These are phyloP conservation scores for Coemansia aciculifera DNA, from an alignment of 192 early-diverging fungal genomes.

Conservation along the genomic window DNA sequence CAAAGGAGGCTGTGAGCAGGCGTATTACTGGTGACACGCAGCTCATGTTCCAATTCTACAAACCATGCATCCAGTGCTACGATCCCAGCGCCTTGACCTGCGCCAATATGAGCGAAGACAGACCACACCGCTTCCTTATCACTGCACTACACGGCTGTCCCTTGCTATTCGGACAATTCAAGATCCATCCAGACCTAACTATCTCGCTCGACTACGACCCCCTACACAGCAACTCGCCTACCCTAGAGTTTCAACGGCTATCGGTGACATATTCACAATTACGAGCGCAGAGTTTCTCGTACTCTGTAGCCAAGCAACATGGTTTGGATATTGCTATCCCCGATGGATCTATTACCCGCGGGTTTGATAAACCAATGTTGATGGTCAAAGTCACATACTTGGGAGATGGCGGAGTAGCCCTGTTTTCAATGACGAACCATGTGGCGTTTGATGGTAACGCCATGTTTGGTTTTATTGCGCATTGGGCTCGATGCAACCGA, in stretches of 20 bases:
- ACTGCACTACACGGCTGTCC: constrained; percentile 34
- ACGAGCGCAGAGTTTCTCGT: constrained; percentile 18
- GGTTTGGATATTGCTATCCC: constrained; percentile 31
- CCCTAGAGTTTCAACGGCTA: constrained; percentile 23
- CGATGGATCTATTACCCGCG: constrained; percentile 19
- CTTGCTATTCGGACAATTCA: constrained; percentile 26
- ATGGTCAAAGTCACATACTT: constrained; percentile 46
- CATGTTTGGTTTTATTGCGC: constrained; percentile 40
- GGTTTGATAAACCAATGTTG: constrained; percentile 29
- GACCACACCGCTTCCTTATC: constrained; percentile 13
- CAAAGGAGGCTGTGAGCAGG: constrained; percentile 2
- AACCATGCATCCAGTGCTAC: constrained; percentile 45
- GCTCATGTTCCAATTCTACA: constrained; percentile 57
- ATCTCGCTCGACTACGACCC: constrained; percentile 31
- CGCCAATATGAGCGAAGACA: constrained; percentile 11
- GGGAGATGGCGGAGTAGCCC: constrained; percentile 28
- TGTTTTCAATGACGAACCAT: constrained; percentile 45
- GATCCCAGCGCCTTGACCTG: constrained; percentile 1
- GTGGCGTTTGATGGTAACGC: constrained; percentile 52
- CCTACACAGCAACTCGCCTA: constrained; percentile 18
- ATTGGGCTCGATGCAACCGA: constrained; percentile 41
- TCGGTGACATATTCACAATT: constrained; percentile 18
- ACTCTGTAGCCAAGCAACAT: constrained; percentile 16
- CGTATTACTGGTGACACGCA: constrained; percentile 41
- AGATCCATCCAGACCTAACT: constrained; percentile 19